Base-by-base conservation (phyloP, 306 rosid genomes). In the Castanea mollissima region DNA sequence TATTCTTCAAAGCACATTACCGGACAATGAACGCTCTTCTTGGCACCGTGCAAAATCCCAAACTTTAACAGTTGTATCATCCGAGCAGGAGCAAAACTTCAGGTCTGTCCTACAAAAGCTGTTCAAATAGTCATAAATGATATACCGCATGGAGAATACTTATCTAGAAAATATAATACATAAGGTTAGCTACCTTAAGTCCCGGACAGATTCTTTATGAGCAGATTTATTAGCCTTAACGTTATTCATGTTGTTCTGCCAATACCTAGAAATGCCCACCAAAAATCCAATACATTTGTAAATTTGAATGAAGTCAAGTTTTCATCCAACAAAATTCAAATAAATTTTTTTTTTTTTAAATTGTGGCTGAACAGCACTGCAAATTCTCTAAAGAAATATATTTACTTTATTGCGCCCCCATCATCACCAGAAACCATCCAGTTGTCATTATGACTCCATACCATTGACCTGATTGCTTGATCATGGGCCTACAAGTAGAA, bases 371-470 rank as follows among this genome's bases (percentile, higher is more conserved):
- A 55, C 76, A 77, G 70, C 80, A 79, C 25, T 63, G 69, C 56
- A 77, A 9, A 58, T 27, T 41, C 69, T 62, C 80, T 46, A 25
- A 76, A 74, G 79, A 25, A 27, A 74, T 73, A 74, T 80, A 73
- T 69, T 80, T 95, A 95, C 99, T 95, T 95, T 89, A 95, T 92
- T 52, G 99, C 84, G 15, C 99, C 99, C 38, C 99, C 99, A 82
- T 95, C 98, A 80, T 95, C 99, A 77, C 99, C 98, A 79, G 99
- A 95, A 83, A 95, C 98, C 98, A 95, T 95, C 96, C 96, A 95
- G 81, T 95, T 95, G 87, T 93, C 99, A 78, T 95, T 95, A 87
- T 95, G 98, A 86, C 99, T 95, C 99, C 99, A 95, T 44, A 93
- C 91, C 99, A 95, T 95, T 78, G 99, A 95, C 82, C 99, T 88